phyloP scores from a whole-genome alignment of 2,329 filamentous ascomycete genomes.

The Paraconiothyrium brasiliense region DNA sequence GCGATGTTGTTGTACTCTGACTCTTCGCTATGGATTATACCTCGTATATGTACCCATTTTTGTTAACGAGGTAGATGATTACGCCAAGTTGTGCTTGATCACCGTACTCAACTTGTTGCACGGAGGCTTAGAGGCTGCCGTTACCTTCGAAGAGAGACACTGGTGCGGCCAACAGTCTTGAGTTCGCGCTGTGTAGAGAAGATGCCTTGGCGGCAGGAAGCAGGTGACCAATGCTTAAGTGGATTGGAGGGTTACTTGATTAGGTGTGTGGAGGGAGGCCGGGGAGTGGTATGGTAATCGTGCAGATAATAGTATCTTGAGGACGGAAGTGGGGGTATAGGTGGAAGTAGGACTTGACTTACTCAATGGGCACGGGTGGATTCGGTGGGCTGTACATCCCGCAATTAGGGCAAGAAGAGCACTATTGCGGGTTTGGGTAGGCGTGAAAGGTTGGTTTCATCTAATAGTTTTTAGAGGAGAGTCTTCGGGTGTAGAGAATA shows the following conservation, averaged over 20 bases:
- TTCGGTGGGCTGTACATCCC: conserved; percentile 12
- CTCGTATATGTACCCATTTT: conserved; percentile 53
- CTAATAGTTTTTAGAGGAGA: conserved; percentile 20
- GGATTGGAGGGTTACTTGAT: no score
- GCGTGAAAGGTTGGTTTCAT: conserved; percentile 13
- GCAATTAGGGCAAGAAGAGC: neutral
- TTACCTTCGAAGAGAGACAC: conserved; percentile 36
- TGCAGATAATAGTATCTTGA: conserved; percentile 64
- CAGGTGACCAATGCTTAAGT: no score
- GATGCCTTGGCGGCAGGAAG: no score
- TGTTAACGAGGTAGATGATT: conserved; percentile 49
- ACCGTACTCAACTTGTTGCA: conserved; percentile 50
- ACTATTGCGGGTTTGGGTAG: conserved; percentile 5
- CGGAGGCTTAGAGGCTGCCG: conserved; percentile 50
- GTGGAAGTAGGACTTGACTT: conserved; percentile 60
- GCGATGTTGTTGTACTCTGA: conserved; percentile 34
- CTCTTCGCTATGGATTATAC: conserved; percentile 47
- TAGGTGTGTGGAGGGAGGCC: no score
- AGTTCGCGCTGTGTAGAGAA: no score
- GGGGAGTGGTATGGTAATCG: conserved; percentile 59
- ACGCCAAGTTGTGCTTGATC: conserved; percentile 44
- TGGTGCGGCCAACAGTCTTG: no score
- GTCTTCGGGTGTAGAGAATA: conserved; percentile 49
- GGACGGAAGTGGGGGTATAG: conserved; percentile 59
- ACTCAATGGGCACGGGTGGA: conserved; percentile 53